Conservation (phyloP, 1,139 yeast genomes). For the Taphrina communis region DNA sequence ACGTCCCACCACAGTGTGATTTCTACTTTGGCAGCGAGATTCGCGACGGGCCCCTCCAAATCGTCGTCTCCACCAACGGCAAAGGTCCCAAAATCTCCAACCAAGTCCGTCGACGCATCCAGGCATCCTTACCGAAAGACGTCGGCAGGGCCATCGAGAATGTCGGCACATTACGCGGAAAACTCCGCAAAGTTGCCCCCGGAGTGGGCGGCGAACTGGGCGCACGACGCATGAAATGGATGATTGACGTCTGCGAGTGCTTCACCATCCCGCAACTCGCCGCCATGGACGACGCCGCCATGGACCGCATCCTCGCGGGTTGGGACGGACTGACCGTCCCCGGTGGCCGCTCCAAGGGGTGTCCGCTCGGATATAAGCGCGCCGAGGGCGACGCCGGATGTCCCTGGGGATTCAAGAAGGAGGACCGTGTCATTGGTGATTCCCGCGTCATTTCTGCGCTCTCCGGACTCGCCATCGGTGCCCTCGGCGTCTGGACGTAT, state of each 20-base stretch:
- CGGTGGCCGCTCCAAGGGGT: constrained; percentile 24
- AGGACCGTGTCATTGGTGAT: constrained; percentile 31
- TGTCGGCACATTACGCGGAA: constrained; percentile 63
- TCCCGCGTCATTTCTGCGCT: constrained; percentile 30
- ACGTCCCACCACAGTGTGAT: constrained; percentile 81
- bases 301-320: constrained; percentile 41
- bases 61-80: constrained; percentile 85
- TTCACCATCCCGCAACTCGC: constrained; percentile 46
- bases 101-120: constrained; percentile 66
- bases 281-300: constrained; percentile 42
- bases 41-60: constrained; percentile 75
- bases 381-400: constrained; percentile 36
- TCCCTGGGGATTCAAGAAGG: constrained; percentile 39
- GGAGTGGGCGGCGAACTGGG: constrained; percentile 43
- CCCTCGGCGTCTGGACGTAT: constrained; percentile 13
- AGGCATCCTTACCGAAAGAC: constrained; percentile 49
- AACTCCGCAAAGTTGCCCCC: constrained; percentile 56
- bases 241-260: constrained; percentile 45
- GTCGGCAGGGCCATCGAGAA: constrained; percentile 65
- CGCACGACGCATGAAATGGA: constrained; percentile 46
- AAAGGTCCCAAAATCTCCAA: constrained; percentile 77
- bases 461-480: constrained; percentile 27
- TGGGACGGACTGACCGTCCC: constrained; percentile 33
- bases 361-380: constrained; percentile 38
- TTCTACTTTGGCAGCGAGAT: constrained; percentile 84